Evolutionary conservation across 2,329 filamentous ascomycete genomes (phyloP), one percentile per base, ranked within the genome.

Genomic region (Huntiella abstrusa): DNA sequence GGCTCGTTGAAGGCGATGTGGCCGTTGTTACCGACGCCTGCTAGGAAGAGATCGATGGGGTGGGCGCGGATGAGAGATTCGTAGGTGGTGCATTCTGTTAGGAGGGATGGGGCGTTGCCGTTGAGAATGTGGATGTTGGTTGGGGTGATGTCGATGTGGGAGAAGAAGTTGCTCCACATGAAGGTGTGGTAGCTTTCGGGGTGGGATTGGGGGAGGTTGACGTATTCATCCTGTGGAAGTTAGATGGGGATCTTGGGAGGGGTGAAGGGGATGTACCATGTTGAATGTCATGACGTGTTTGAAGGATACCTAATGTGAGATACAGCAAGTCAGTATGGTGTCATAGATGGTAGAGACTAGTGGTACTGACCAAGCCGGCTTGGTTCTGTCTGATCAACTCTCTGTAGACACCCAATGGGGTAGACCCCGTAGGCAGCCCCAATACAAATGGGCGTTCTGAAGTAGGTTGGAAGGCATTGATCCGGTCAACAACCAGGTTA

Each of bases 161-260:
- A 83, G 68, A 92, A 92, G 69, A 92, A 85, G 64, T 91, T 72
- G 63, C 82, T 83, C 73, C 86, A 92, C 84, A 92, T 91, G 67
- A 91, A 92, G 53, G 78, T 83, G 65, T 92, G 84, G 63, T 92
- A 92, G 56, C 79, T 85, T 60, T 91, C 78, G 10, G 83, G 77
- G 59, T 92, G 83, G 55, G 87, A 82, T 56, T 82, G 76, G 33
- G 83, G 79, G 52, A 92, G 73, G 48, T 80, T 82, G 53, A 91
- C 82, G 57, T 92, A 92, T 64, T 92, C 84, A 63, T 92, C 84
- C 77, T 81, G 53, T 28, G 17, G 11, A 32, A 8, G 33, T 19
- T 10, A 52, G 48, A 41, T 6, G 13, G n/a, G n/a, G n/a, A 12
- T 38, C 46, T 50, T 37, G 35, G 35, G n/a, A 17, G n/a, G 50